A percentile compares a stretch with the other conserved stretches of the same genome.
phyloP scores from a whole-genome alignment of 306 rosid genomes.

The Herpetospermum pedunculosum region DNA sequence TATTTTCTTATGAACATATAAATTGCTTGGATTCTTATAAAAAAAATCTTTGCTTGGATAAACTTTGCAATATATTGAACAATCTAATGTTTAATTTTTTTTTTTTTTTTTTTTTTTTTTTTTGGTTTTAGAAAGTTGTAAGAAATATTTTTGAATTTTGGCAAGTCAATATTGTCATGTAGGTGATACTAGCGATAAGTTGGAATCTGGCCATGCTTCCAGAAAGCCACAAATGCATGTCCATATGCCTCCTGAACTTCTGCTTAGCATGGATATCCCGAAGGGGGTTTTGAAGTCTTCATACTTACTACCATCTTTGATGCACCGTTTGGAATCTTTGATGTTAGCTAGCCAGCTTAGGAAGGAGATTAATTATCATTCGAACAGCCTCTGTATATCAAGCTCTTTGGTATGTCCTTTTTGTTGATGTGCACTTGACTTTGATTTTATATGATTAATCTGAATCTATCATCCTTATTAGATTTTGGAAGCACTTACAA shows the following conservation, averaged over 20 bases:
- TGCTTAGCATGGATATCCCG: slow-evolving; percentile 36
- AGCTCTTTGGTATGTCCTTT: slow-evolving; percentile 53
- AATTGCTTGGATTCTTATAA: not conserved
- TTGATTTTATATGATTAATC: slow-evolving; percentile 2
- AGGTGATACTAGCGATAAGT: slow-evolving; percentile 34
- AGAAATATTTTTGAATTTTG: not conserved
- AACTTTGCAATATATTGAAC: not conserved
- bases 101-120: not conserved
- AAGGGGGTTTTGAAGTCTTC: slow-evolving; percentile 52
- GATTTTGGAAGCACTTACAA: slow-evolving; percentile 88
- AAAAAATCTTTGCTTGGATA: not conserved
- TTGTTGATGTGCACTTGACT: slow-evolving; percentile 5
- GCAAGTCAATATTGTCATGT: not conserved
- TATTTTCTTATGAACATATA: not conserved
- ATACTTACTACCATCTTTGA: slow-evolving; percentile 74
- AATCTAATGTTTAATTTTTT: not conserved
- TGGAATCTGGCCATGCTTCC: slow-evolving; percentile 18
- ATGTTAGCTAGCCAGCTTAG: slow-evolving; percentile 91
- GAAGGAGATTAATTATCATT: slow-evolving; percentile 41
- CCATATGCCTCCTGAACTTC: slow-evolving; percentile 87
- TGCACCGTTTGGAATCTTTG: slow-evolving; percentile 72
- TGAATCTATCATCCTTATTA: slow-evolving; percentile 17
- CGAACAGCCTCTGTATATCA: slow-evolving; percentile 32
- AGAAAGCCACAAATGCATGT: slow-evolving; percentile 48
- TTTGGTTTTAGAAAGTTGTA: not conserved